A percentile compares a stretch with the other conserved stretches of the same genome.
These are phyloP conservation scores for Westerdykella ornata DNA, from an alignment of 2,329 filamentous ascomycete species.

Conservation along the genomic window DNA sequence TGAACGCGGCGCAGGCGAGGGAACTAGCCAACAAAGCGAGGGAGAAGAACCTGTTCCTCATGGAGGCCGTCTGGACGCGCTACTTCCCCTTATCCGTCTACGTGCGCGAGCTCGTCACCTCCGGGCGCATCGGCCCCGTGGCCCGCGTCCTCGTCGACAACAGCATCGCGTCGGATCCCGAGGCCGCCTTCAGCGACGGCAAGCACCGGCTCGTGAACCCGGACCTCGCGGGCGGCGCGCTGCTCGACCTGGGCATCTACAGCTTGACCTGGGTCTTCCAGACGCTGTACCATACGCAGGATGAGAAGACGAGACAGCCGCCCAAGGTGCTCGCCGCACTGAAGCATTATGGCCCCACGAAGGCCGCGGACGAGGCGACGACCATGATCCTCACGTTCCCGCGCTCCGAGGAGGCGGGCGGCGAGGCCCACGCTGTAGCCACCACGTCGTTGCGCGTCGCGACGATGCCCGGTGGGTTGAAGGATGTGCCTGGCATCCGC, in stretches of 20 bases:
- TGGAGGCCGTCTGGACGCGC: slow-evolving; percentile 73
- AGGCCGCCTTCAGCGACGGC: slow-evolving; percentile 47
- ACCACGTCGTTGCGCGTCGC: slow-evolving; percentile 39
- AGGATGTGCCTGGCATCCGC: slow-evolving; percentile 60
- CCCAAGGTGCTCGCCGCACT: slow-evolving; percentile 61
- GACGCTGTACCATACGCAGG: slow-evolving; percentile 74
- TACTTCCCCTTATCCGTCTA: slow-evolving; percentile 80
- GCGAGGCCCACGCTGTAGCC: slow-evolving; percentile 64
- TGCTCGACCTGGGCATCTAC: slow-evolving; percentile 85
- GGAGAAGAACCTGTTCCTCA: slow-evolving; percentile 53
- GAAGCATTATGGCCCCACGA: slow-evolving; percentile 65
- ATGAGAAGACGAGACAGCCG: slow-evolving; percentile 54
- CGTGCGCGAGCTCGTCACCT: slow-evolving; percentile 58
- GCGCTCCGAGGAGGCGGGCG: slow-evolving; percentile 42
- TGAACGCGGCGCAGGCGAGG: slow-evolving; percentile 69
- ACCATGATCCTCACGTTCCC: slow-evolving; percentile 73
- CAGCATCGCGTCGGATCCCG: slow-evolving; percentile 54
- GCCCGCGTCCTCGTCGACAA: slow-evolving; percentile 52
- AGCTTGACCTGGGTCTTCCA: slow-evolving; percentile 87
- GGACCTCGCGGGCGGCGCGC: slow-evolving; percentile 72
- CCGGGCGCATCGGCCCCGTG: slow-evolving; percentile 50
- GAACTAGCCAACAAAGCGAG: slow-evolving; percentile 65
- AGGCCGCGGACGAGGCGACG: slow-evolving; percentile 72
- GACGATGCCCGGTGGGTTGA: slow-evolving; percentile 52
- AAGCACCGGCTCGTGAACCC: slow-evolving; percentile 74